phyloP scores from a whole-genome alignment of 768 basidiomycete species.

The Termitomyces sp. region DNA sequence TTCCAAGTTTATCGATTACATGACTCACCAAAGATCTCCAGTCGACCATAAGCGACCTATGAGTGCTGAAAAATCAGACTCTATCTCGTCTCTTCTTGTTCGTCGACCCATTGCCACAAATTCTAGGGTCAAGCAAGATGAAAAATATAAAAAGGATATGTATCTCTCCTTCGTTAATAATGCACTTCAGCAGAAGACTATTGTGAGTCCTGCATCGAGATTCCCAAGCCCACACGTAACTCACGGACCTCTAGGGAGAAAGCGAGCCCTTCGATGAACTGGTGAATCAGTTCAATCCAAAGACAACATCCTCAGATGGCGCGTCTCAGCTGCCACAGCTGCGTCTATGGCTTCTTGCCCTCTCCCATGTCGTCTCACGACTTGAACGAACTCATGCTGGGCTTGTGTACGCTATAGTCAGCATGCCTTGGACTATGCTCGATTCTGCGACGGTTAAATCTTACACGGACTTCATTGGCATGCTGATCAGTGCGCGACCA shows the following conservation, averaged over 20 bases:
- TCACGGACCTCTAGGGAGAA: conserved; percentile 51
- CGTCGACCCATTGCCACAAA: conserved; percentile 71
- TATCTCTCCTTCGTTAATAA: conserved; percentile 80
- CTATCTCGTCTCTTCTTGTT: conserved; percentile 22
- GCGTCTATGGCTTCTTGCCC: conserved; percentile 76
- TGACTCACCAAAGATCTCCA: conserved; percentile 28
- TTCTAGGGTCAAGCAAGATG: conserved; percentile 71
- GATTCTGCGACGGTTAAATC: conserved; percentile 81
- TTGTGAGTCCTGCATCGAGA: conserved; percentile 38
- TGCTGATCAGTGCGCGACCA: conserved; percentile 86
- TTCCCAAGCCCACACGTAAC: conserved; percentile 5
- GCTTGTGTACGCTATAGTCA: conserved; percentile 82
- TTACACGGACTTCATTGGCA: conserved; percentile 85
- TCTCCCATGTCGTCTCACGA: conserved; percentile 89
- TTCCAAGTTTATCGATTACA: conserved; percentile 38
- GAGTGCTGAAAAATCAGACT: conserved; percentile 21
- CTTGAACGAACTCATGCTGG: conserved; percentile 75
- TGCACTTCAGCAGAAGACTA: conserved; percentile 67
- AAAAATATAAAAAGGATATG: conserved; percentile 75
- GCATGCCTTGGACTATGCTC: conserved; percentile 90
- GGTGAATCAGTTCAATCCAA: conserved; percentile 75
- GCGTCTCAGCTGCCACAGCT: conserved; percentile 49
- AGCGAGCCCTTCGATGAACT: conserved; percentile 82
- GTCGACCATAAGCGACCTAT: conserved; percentile 35
- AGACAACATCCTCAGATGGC: conserved; percentile 24